Evolutionary conservation across 345 rosid species (phyloP).

Genomic region (Moringa oleifera): DNA sequence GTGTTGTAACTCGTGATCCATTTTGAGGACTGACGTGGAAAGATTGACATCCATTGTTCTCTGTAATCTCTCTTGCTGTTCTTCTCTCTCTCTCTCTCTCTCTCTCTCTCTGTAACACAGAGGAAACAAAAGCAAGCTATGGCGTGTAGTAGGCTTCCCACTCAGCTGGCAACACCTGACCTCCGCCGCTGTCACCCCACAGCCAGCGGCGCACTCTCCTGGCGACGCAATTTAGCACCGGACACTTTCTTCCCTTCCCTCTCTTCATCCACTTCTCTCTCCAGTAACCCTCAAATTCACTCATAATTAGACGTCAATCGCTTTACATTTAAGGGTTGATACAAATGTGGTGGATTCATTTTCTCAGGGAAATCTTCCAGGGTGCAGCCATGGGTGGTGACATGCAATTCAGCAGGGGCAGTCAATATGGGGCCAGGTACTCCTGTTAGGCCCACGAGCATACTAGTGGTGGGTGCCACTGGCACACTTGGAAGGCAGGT

Average conservation of each 20-base stretch:
- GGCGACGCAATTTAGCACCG: constrained; percentile 37
- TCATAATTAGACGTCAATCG: background rate
- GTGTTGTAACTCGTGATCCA: background rate
- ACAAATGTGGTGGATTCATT: background rate
- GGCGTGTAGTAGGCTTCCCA: constrained; percentile 54
- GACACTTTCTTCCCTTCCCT: constrained; percentile 20
- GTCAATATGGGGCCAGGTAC: constrained; percentile 79
- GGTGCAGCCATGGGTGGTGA: constrained; percentile 20
- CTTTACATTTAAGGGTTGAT: no score
- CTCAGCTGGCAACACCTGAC: constrained; percentile 43
- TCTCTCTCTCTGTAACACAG: background rate
- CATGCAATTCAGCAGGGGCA: constrained; percentile 29
- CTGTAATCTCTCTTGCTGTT: constrained; percentile 2
- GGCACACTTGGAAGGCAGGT: constrained; percentile 92
- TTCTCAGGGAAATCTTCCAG: constrained; percentile 19
- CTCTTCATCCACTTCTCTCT: constrained; percentile 13
- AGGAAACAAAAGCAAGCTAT: constrained; percentile 13
- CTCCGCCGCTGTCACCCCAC: constrained; percentile 19
- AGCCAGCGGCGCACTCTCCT: constrained; percentile 21
- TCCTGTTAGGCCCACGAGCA: constrained; percentile 68
- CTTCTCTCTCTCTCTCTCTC: background rate
- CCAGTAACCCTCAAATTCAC: constrained; percentile 10
- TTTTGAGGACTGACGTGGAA: constrained; percentile 34
- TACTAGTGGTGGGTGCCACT: constrained; percentile 82
- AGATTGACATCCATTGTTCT: constrained; percentile 23